Evolutionary conservation across 2,329 filamentous ascomycete genomes (phyloP).

Genomic region (Calonectria hongkongensis): DNA sequence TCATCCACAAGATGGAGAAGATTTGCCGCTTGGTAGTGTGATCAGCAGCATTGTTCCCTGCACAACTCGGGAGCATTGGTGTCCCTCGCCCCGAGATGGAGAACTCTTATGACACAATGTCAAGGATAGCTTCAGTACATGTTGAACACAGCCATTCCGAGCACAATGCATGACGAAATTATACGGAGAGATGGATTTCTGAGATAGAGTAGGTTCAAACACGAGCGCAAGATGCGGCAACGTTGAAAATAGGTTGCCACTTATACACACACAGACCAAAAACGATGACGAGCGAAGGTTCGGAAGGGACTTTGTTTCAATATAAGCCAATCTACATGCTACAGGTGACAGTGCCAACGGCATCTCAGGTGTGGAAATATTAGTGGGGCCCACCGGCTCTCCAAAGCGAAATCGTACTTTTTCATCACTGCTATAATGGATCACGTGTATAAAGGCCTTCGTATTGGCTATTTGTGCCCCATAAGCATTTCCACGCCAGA

Average conservation of each 20-base stretch:
- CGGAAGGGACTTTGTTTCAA: not conserved
- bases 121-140: constrained; percentile 16
- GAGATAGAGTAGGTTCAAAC: constrained; percentile 1
- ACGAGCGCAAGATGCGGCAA: constrained; percentile 21
- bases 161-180: constrained; percentile 3
- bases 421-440: too few relatives aligned
- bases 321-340: not conserved
- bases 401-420: too few relatives aligned
- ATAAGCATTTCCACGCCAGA: too few relatives aligned
- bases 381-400: too few relatives aligned
- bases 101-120: not conserved
- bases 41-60: constrained; percentile 19
- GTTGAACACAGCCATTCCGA: not conserved
- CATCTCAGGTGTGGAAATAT: too few relatives aligned
- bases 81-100: not conserved
- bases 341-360: not conserved
- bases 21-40: constrained; percentile 35
- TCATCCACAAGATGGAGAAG: constrained; percentile 10
- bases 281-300: not conserved
- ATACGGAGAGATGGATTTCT: not conserved
- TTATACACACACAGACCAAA: constrained; percentile 14
- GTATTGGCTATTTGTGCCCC: too few relatives aligned
- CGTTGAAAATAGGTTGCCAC: constrained; percentile 1
- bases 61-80: not conserved
- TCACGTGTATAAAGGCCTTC: too few relatives aligned